Conservation (phyloP, 169 alveolate genomes). For the Plasmodium inui region DNA sequence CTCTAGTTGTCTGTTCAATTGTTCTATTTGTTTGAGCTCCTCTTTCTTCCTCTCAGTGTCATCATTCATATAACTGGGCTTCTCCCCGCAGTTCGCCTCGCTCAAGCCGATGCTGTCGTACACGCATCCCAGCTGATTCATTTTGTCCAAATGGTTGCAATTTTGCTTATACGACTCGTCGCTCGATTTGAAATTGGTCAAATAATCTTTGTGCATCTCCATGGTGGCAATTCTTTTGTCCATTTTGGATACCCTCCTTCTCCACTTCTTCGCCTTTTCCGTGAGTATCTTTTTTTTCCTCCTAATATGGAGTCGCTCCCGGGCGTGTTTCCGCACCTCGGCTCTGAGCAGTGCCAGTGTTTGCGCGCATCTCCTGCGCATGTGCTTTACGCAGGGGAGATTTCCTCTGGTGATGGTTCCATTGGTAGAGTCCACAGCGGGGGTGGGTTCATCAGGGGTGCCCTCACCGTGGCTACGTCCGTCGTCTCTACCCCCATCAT, state of each 20-base stretch:
- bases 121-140: constrained; percentile 22
- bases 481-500: constrained; percentile 11
- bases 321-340: constrained; percentile 16
- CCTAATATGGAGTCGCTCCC: neutral
- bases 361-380: neutral
- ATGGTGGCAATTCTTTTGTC: constrained; percentile 36
- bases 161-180: constrained; percentile 7
- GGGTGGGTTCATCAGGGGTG: neutral
- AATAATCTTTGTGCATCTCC: constrained; percentile 18
- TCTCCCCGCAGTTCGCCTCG: neutral
- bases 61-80: neutral
- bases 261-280: neutral
- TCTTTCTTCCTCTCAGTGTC: constrained; percentile 4
- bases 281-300: neutral
- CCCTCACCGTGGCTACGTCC: neutral
- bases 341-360: constrained; percentile 19
- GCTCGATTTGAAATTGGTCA: constrained; percentile 1
- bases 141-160: constrained; percentile 31
- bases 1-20: constrained; percentile 1
- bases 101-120: constrained; percentile 5
- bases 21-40: neutral
- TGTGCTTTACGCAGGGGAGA: neutral
- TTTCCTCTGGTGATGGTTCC: neutral
- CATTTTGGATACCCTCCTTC: neutral
- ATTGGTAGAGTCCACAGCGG: neutral